phyloP scores from a whole-genome alignment of 2,329 filamentous ascomycete species.

The Fonsecaea pedrosoi region DNA sequence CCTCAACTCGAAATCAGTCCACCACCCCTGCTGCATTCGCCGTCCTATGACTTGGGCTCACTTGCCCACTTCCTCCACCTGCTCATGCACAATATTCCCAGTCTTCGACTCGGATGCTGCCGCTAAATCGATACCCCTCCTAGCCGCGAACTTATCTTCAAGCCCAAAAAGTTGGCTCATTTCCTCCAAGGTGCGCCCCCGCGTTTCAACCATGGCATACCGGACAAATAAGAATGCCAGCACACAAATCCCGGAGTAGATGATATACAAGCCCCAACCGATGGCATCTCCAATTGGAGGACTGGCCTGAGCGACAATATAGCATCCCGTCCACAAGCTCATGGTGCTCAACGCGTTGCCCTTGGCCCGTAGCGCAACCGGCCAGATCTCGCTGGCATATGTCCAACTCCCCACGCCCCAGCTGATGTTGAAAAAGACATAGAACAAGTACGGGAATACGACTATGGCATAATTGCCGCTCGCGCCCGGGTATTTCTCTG shows the following conservation, averaged over 20 bases:
- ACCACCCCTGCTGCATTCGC: not conserved
- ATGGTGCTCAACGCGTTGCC: slow-evolving; percentile 54
- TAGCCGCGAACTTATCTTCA: slow-evolving; percentile 20
- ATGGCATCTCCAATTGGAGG: slow-evolving; percentile 52
- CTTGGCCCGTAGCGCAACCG: slow-evolving; percentile 50
- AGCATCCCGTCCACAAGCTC: slow-evolving; percentile 54
- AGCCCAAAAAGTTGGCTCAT: slow-evolving; percentile 43
- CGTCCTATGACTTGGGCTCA: slow-evolving; percentile 1
- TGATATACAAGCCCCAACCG: slow-evolving; percentile 52
- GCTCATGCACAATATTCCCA: slow-evolving; percentile 14
- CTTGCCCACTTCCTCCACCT: slow-evolving; percentile 20
- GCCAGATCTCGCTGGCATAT: slow-evolving; percentile 49
- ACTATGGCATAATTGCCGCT: slow-evolving; percentile 56
- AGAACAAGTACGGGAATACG: slow-evolving; percentile 55
- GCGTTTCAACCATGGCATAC: slow-evolving; percentile 47
- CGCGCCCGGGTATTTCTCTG: slow-evolving; percentile 46
- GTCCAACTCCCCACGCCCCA: slow-evolving; percentile 52
- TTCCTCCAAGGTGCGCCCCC: slow-evolving; percentile 43
- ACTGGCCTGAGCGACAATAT: slow-evolving; percentile 58
- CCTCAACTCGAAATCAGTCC: not conserved
- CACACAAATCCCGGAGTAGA: slow-evolving; percentile 22
- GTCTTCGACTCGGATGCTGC: slow-evolving; percentile 3
- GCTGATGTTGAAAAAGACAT: slow-evolving; percentile 53
- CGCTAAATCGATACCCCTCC: slow-evolving; percentile 15
- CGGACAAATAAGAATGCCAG: slow-evolving; percentile 21